phyloP scores from a whole-genome alignment of 208 protist species.

The Acanthamoeba lenticulata region DNA sequence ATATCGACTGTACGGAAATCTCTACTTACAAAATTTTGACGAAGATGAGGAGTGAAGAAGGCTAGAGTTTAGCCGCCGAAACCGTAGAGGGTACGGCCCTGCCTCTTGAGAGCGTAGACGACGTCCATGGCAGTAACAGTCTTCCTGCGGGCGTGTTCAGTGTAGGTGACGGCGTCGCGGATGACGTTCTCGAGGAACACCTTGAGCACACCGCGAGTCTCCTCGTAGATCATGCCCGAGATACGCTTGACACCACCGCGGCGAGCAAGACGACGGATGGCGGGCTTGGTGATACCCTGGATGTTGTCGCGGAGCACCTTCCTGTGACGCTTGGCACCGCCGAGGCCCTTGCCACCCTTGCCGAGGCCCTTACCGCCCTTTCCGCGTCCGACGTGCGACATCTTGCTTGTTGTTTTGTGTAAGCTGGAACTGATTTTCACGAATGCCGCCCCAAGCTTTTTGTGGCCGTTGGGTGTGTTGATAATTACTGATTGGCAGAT shows the following conservation, averaged over 20 bases:
- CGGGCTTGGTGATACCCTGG: constrained; percentile 93
- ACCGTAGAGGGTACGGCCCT: constrained; percentile 95
- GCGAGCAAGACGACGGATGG: constrained; percentile 92
- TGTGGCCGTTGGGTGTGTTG: too few species aligned
- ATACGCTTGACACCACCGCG: constrained; percentile 95
- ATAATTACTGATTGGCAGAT: not conserved
- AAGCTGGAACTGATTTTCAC: not conserved
- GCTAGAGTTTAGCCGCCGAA: constrained; percentile 89
- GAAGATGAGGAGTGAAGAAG: not conserved
- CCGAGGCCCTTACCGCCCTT: constrained; percentile 83
- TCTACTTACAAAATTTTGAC: not conserved
- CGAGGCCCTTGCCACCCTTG: constrained; percentile 91
- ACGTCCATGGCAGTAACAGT: constrained; percentile 96
- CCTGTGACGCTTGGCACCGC: constrained; percentile 93
- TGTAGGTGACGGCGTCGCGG: constrained; percentile 95
- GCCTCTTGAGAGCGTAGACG: constrained; percentile 95
- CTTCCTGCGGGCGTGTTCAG: constrained; percentile 94
- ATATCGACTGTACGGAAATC: too few species aligned
- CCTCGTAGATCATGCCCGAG: constrained; percentile 93
- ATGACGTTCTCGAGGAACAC: constrained; percentile 94
- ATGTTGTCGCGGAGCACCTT: constrained; percentile 94
- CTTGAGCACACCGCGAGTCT: constrained; percentile 92
- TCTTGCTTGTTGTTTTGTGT: not conserved
- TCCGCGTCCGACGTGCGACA: constrained; percentile 52
- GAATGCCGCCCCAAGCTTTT: not conserved